Evolutionary conservation across 164 flowering plant genomes (phyloP).

Genomic region (Saururus chinensis): DNA sequence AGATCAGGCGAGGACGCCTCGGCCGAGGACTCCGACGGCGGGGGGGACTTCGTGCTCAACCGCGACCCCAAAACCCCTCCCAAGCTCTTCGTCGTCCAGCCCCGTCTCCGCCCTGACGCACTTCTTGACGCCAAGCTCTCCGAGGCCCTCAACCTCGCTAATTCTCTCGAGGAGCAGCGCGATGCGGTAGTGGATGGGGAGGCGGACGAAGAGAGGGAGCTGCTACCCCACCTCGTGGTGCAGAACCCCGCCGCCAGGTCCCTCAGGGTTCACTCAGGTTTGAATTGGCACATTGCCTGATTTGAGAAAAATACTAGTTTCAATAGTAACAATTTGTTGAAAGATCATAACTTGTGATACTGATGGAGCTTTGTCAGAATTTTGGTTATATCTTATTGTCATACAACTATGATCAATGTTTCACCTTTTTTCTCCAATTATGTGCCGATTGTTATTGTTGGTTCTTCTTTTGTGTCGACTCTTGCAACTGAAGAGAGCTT

Average conservation of each 20-base stretch:
- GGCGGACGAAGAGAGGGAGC: constrained; percentile 26
- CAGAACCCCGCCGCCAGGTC: constrained; percentile 67
- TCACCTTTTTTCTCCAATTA: too few relatives aligned
- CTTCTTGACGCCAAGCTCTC: constrained; percentile 52
- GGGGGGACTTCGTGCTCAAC: constrained; percentile 14
- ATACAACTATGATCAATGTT: too few relatives aligned
- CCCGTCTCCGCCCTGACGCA: constrained; percentile 51
- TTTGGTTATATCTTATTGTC: too few relatives aligned
- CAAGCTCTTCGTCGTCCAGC: constrained; percentile 71
- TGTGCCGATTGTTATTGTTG: too few relatives aligned
- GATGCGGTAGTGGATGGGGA: constrained; percentile 42
- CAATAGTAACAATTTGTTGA: not conserved
- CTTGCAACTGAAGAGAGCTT: too few relatives aligned
- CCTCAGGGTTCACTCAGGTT: constrained; percentile 50
- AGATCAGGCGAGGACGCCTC: constrained; percentile 10
- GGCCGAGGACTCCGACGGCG: constrained; percentile 7
- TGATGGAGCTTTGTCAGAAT: not conserved
- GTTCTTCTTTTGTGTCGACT: too few relatives aligned
- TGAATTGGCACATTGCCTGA: not conserved
- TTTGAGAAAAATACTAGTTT: too few relatives aligned
- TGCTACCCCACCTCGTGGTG: constrained; percentile 71
- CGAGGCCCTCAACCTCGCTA: constrained; percentile 84
- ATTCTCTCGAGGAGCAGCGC: constrained; percentile 78
- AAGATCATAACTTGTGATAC: not conserved
- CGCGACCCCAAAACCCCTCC: constrained; percentile 50